Base-by-base conservation (phyloP, 2,329 filamentous ascomycete species). In the Monilinia vaccinii-corymbosi region DNA sequence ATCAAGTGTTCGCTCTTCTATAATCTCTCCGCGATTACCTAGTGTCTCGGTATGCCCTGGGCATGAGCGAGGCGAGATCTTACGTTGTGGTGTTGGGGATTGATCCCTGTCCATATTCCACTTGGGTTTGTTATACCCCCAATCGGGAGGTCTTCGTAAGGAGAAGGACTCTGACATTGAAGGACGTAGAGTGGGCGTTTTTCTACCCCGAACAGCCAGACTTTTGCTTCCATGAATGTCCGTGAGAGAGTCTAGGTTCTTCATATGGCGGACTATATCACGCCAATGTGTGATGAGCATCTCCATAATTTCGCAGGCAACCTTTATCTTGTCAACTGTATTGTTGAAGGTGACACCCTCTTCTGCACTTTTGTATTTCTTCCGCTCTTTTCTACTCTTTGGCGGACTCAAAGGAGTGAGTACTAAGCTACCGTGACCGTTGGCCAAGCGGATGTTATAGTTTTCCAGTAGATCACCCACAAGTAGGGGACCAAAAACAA, bases 201-300 rank as follows among this genome's bases (percentile, higher is more conserved):
- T 62, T 40, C 56, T 36, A 13, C 60, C 58, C 60, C 47, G 48
- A 53, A 65, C 52, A 61, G 55, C 58, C 55, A 62, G 44, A 51
- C 50, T 65, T 48, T 61, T 60, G 38, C 50, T 60, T 18, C 51
- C 56, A 36, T 42, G 58, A 21, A 62, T 28, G 44, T 57, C 49
- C 48, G 66, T 66, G 4, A 68, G 50, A 9, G 61, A 61, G 28
- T 60, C 56, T 1, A 85, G 67, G 46, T 73, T 77, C 60, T 75
- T 80, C 75, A 87, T 79, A 60, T 88, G 81, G 44, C 78, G 75
- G 47, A 86, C 81, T 13, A 87, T 76, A 51, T 86, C 83, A 61
- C 81, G 75, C 86, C 85, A 88, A 63, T 86, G 79, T 1, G 78
- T 74, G 52, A 88, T 82, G 6, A 88, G 73, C 83, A 88, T 87